Base-by-base conservation (phyloP, 306 rosid genomes). In the Acacia melanoxylon region DNA sequence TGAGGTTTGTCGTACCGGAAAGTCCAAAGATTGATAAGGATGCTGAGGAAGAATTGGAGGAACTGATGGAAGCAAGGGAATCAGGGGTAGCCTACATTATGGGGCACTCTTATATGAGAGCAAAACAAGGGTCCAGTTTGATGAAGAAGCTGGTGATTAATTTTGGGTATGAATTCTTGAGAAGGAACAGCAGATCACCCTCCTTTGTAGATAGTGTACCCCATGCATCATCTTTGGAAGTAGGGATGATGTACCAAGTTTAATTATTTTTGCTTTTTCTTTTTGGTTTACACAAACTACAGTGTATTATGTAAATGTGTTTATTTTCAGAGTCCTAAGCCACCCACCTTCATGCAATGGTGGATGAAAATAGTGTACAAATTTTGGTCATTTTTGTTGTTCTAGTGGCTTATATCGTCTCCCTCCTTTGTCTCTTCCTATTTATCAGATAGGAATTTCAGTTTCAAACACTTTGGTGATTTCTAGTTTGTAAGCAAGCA, bases 11-110 rank as follows among this genome's bases (percentile, higher is more conserved):
- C 0, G 67, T 93, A 33, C 97, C 97, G 1, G 94, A 88, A 61
- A 90, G 89, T 77, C 95, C 92, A 1, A 84, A 87, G 79, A 90
- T 93, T 35, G 81, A 90, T 37, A 70, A 31, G 0, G 83, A 75
- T 20, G 52, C 75, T 52, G 87, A 56, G 85, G 91, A 82, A 76
- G 97, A 93, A 78, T 66, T 93, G 80, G 78, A n/a, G 51, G 94
- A 91, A 40, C 71, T 93, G 27, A 91, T 82, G 97, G 92, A 91
- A 77, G 97, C 97, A 61, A 85, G 86, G 83, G 97, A 93, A 78
- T 84, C 88, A 6, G 97, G 97, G 66, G 78, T 91, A 48, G 91
- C 91, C n/a, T 91, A 91, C 83, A 93, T 93, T 75, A 76, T 91
- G 48, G 97, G 97, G 20, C 86, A 89, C 66, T 88, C 91, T 6